A percentile compares a stretch with the other conserved stretches of the same genome.
These are phyloP conservation scores for Chionographis japonica DNA, from an alignment of 106 monocot genomes.

Conservation along the genomic window DNA sequence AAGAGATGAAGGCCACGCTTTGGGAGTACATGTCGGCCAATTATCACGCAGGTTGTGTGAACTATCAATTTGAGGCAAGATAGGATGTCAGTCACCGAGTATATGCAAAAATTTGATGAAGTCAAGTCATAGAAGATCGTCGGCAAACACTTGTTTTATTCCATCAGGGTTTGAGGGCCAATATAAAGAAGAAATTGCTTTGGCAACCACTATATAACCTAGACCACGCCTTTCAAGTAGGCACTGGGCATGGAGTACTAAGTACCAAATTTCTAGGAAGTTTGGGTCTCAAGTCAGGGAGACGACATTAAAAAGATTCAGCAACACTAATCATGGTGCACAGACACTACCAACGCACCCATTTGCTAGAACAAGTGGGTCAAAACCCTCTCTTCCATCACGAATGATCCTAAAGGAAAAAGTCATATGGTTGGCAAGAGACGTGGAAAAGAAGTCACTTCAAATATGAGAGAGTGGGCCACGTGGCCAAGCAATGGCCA, in stretches of 20 bases:
- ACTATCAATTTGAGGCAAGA: neutral
- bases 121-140: neutral
- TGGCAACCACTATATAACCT: neutral
- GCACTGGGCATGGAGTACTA: neutral
- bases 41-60: neutral
- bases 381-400: neutral
- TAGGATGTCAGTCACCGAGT: neutral
- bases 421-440: too few species aligned
- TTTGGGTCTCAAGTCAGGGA: too few species aligned
- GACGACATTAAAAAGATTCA: too few species aligned
- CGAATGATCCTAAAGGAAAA: neutral
- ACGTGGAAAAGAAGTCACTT: neutral
- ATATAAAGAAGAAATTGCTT: neutral
- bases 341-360: too few species aligned
- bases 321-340: too few species aligned
- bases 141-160: neutral
- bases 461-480: neutral
- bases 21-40: neutral
- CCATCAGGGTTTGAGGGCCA: neutral
- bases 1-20: neutral
- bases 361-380: neutral
- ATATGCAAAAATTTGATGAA: slow-evolving; percentile 6
- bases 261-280: too few species aligned
- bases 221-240: neutral
- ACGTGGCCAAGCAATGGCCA: neutral